Evolutionary conservation across 169 alveolate genomes (phyloP), one percentile per base, ranked within the genome.

Genomic region (Cryptosporidium felis): DNA sequence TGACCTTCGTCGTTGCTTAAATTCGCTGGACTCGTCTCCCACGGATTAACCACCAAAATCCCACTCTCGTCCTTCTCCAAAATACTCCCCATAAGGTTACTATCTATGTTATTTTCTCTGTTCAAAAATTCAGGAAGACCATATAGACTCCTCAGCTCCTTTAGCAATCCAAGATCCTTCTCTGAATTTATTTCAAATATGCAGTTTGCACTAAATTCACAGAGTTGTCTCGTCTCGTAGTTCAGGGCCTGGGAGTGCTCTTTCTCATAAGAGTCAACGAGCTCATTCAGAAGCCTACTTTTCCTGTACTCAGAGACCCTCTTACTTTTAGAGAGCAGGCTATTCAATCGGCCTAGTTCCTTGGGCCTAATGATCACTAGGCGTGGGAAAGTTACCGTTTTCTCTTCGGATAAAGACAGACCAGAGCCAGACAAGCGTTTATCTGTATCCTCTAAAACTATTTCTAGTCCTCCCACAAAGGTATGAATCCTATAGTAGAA

Each of bases 61-160:
- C 85, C 85, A 18, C 85, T 74, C 12, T 74, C 85, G 28, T 74
- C 85, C 40, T 74, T 74, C 26, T 49, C 85, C 1, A 74, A 30
- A 38, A 74, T 30, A 38, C 42, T 49, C 16, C 81, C 81, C 28
- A 74, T 40, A 23, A 53, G 51, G 41, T 34, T 40, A 6, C 61
- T 36, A n/a, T 56, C 85, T 21, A 51, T 58, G 14, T 21, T 45
- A 18, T 36, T 51, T 21, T 51, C 85, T 18, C 74, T 36, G 23
- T 56, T 61, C 46, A 74, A 74, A 10, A 74, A 41, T 36, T 74
- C 85, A 34, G 85, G 85, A 34, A 56, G 74, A 5, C 85, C 85
- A 26, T 74, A 74, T n/a, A 74, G 32, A 18, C 46, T 41, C 23
- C 85, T 74, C 26, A 74, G 61, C 41, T 74, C 67, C 0, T n/a